Evolutionary conservation across 2,329 filamentous ascomycete genomes (phyloP).

Genomic region (Ophiosphaerella narmari): DNA sequence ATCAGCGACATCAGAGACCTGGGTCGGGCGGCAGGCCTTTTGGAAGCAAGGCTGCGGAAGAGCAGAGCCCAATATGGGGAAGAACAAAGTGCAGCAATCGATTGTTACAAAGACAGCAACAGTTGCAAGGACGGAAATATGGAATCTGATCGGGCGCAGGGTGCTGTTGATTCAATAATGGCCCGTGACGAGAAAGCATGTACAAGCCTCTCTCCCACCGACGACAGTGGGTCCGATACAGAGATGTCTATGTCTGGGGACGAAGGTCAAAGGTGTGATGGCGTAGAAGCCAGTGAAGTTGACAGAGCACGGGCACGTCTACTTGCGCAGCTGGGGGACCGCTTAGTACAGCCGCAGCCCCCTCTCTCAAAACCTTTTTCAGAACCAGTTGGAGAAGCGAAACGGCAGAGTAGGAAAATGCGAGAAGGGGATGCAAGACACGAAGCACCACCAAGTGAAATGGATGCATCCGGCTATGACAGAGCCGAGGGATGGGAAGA

Average conservation of each 20-base stretch:
- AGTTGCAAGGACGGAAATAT: slow-evolving; percentile 1
- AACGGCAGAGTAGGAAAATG: no score
- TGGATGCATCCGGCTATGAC: not conserved
- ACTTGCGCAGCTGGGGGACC: slow-evolving; percentile 48
- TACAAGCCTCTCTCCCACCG: not conserved
- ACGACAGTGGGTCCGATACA: slow-evolving; percentile 13
- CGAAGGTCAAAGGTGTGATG: slow-evolving; percentile 12
- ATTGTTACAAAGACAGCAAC: not conserved
- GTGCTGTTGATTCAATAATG: not conserved
- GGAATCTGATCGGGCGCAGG: not conserved
- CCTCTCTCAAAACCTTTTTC: slow-evolving; percentile 4
- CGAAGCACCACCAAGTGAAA: no score
- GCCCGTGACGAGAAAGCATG: no score
- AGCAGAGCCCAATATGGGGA: not conserved
- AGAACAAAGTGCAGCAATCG: not conserved
- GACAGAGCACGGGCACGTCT: slow-evolving; percentile 57
- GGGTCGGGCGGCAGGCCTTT: slow-evolving; percentile 72
- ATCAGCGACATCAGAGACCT: slow-evolving; percentile 78
- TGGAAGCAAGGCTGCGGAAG: slow-evolving; percentile 50
- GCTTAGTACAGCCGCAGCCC: slow-evolving; percentile 26
- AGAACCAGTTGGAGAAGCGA: not conserved
- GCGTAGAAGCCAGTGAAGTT: slow-evolving; percentile 41
- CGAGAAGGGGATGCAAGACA: no score
- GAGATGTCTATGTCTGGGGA: slow-evolving; percentile 31
- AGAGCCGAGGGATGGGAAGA: not conserved